Base-by-base conservation (phyloP, 1,284 basidiomycete genomes). In the Ustilago trichophora region DNA sequence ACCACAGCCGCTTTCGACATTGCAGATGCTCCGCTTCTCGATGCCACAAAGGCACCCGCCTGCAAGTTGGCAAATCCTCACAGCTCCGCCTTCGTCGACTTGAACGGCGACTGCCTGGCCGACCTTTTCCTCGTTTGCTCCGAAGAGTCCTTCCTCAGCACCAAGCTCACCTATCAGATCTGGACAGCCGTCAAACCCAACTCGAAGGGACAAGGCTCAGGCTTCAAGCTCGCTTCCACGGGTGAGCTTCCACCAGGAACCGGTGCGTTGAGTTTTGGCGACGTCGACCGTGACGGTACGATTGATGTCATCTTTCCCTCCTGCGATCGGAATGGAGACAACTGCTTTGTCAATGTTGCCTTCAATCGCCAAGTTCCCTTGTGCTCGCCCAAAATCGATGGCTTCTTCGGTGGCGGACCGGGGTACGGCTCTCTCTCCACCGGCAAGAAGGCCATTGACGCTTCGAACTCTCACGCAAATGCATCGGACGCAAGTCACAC, bases 201-300 rank as follows among this genome's bases (percentile, higher is more conserved):
- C 40, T 44, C 50, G 3, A 51, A 48, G 19, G 48, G 50, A 2
- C 9, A 63, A 36, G 84, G 85, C 15, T 82, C 86, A 4, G 90
- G 90, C 0, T 98, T 92, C 82, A 82, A 83, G 3, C 85, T 95
- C 3, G 87, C 89, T 0, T 87, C 88, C 52, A 83, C 86, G 42
- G 90, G 89, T 4, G 75, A 84, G 13, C 85, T 99, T 21, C 95
- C 96, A 0, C 73, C 84, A 10, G 92, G 91, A 0, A 86, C 88
- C 2, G 92, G 92, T 65, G 85, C 89, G 0, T 86, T 98, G 18
- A 87, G 90, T 0, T 98, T 98, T 75, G 93, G 91, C 18, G 96
- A 99, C 72, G 88, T 98, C 73, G 91, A 93, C 91, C 77, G 96
- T 12, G 96, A 98, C 76, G 95, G 95, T 1, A 95, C 94, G 0